Evolutionary conservation across 257 asterid species (phyloP).

Genomic region (Cynanchum wilfordii): DNA sequence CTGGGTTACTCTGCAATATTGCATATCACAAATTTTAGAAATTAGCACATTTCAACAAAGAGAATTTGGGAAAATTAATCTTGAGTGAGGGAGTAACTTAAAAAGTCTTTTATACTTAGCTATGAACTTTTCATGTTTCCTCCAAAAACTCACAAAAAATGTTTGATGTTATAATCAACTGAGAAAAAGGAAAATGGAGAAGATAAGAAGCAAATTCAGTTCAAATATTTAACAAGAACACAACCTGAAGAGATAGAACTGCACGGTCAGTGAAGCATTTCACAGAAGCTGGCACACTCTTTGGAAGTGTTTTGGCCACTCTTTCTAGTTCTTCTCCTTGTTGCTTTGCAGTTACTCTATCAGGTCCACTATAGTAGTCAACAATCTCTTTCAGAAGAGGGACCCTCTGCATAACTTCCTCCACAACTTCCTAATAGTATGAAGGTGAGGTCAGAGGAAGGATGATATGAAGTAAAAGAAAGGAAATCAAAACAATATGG

Average conservation of each 20-base stretch:
- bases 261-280: slow-evolving; percentile 71
- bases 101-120: not conserved
- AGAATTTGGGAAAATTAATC: not conserved
- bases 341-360: slow-evolving; percentile 79
- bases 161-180: not conserved
- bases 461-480: slow-evolving; percentile 4
- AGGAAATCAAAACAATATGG: not conserved
- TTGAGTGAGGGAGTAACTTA: not conserved
- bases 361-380: slow-evolving; percentile 79
- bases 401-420: slow-evolving; percentile 67
- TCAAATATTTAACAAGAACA: slow-evolving; percentile 11
- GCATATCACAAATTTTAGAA: slow-evolving; percentile 1
- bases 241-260: slow-evolving; percentile 81
- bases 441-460: not conserved
- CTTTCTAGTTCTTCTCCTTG: slow-evolving; percentile 72
- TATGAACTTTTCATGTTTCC: not conserved
- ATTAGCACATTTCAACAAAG: slow-evolving; percentile 8
- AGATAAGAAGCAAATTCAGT: not conserved
- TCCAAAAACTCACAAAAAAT: not conserved
- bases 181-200: not conserved
- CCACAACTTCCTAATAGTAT: slow-evolving; percentile 48
- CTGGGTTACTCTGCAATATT: slow-evolving; percentile 79
- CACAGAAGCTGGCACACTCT: slow-evolving; percentile 62
- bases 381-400: slow-evolving; percentile 70
- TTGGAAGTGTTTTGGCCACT: slow-evolving; percentile 79